Evolutionary conservation across 164 flowering plant species (phyloP), one percentile per base, ranked within the genome.

Genomic region (Tetracentron sinense): DNA sequence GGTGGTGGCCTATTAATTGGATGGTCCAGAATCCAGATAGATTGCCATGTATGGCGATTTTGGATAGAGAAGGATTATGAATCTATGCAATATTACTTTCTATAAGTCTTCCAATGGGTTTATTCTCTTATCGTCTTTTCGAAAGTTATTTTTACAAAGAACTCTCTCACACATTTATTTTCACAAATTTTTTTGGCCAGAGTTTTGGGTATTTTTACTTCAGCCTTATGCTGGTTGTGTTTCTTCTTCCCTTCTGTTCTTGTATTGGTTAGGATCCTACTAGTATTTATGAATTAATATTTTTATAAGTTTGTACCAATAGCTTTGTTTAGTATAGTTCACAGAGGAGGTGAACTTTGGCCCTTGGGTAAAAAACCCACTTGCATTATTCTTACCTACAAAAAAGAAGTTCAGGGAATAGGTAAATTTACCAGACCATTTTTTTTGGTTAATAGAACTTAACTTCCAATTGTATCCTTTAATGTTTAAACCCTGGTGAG

Each of bases 1-100:
- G 21, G 51, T 12, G 25, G 20, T 31, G 64, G n/a, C 42, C 35
- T 31, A 6, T 21, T 19, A n/a, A 20, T 22, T 28, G 54, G 53
- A 48, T 20, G 54, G 11, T 29, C 54, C 62, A 23, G 62, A 60
- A n/a, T 29, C 54, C 62, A 23, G 62, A 60, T 60, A 19, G 17
- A 17, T 25, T 16, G 49, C 23, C 8, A 1, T 27, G 17, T 25
- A 38, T 38, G 11, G 44, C 11, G 14, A 16, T 38, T 38, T 12
- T 38, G 26, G 19, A 15, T 58, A 25, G 16, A 58, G 61, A 16
- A 35, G 27, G 29, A 14, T 12, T 35, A 22, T 58, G 47, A 48
- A 35, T 42, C 16, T 22, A 38, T 21, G 17, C 29, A 42, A 6
- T 35, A 38, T 35, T 58, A 38, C 19, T 35, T 35, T 58, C 27